Evolutionary conservation across 2,329 filamentous ascomycete species (phyloP), one percentile per base, ranked within the genome.

Genomic region (Seiridium cupressi): DNA sequence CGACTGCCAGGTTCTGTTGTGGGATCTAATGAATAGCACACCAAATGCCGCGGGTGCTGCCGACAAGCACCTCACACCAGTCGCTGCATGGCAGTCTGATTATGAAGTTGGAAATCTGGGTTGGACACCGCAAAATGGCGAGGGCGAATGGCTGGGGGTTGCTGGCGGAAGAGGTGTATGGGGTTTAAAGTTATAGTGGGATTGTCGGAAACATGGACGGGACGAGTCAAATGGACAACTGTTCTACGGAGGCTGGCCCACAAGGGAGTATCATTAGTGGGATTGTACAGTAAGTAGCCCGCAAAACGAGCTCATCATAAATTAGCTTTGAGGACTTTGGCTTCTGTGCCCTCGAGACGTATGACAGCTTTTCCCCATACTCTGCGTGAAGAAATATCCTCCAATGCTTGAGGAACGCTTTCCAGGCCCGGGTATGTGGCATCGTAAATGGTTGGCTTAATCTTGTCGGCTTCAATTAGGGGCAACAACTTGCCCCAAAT

Each of bases 1-100:
- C 69, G 95, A 99, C 74, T 94, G 88, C 64, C 86, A 95, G 66
- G 94, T 98, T 2, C 82, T 98, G 38, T 83, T 97, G 13, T 99
- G 95, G 95, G 95, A 99, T 74, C 81, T 99, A 8, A 83, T 97
- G 64, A 94, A 90, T 68, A 83, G 83, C 75, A 71, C 78, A 74
- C 64, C 81, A 74, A 68, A 70, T 62, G 76, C 82, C 63, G 73
- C 77, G 1, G 76, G 79, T 3, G 77, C 79, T 55, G 71, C 78
- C 18, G 85, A 88, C 48, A 89, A 80, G 71, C 81, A 77, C 72
- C 85, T 85, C 62, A 88, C 83, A 31, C 92, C 92, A 0, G 85
- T 90, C 3, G 89, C 89, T 4, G 88, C 85, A 70, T 96, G 92
- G 92, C 84, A 89, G 71, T 94, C 91, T 73, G 92, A 95, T 65